Base-by-base conservation (phyloP, 305 asterid genomes). In the Striga hermonthica region DNA sequence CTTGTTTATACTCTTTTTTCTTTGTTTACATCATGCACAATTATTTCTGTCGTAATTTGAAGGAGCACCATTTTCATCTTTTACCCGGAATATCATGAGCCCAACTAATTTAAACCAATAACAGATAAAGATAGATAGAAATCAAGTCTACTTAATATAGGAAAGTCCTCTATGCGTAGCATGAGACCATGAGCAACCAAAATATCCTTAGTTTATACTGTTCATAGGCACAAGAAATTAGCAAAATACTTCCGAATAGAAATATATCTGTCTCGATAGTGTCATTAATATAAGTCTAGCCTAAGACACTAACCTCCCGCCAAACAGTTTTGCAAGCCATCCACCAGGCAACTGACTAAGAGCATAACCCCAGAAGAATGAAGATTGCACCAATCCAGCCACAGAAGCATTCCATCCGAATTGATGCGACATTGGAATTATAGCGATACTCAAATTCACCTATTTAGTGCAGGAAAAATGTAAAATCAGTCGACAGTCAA, bases 291-390 rank as follows among this genome's bases (percentile, higher is more conserved):
- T 58, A 38, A 69, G 61, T 39, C 60, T 12, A 64, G 55, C 64
- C 70, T 53, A 54, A 66, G 78, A 76, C 66, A 76, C 89, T 68
- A 81, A 93, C 98, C 98, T 90, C 78, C 99, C 99, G 67, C 99
- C 99, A 76, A 88, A 84, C 64, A 79, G 65, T 78, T 85, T 93
- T 7, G 99, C 80, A 70, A 90, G 90, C 99, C 97, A 93, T 41
- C 99, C 99, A 60, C 99, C 99, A 10, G 99, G 99, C 81, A 93
- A 78, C 81, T 93, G 99, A 77, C 99, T 93, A 52, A 93, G 76
- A 11, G 99, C 97, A 82, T 93, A 93, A 60, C 97, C 99, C 99
- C 99, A 93, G 82, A 93, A 93, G 90, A 93, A 93, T 31, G 99
- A 93, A 11, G 99, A 90, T 72, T 93, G 99, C 65, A 93, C 97